These are phyloP conservation scores for Monosporascus ibericus DNA, from an alignment of 2,329 filamentous ascomycete genomes.

Conservation along the genomic window DNA sequence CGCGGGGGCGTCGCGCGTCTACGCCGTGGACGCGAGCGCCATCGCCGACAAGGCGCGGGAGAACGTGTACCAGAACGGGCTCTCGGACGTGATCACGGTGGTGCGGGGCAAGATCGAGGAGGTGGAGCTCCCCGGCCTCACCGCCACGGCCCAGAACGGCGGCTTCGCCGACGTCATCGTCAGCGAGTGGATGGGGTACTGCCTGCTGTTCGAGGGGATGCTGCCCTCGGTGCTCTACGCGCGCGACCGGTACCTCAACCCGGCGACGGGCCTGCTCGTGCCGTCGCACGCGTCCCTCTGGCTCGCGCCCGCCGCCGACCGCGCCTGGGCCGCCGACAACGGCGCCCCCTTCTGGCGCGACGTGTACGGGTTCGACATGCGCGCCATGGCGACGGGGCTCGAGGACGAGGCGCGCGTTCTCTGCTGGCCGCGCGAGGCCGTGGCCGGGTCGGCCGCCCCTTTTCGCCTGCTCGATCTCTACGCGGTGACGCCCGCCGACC, in stretches of 20 bases:
- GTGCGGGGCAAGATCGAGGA: slow-evolving; percentile 86
- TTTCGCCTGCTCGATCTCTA: slow-evolving; percentile 68
- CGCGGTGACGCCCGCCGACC: slow-evolving; percentile 62
- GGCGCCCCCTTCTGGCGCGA: slow-evolving; percentile 83
- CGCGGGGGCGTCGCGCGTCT: slow-evolving; percentile 78
- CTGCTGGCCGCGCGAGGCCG: slow-evolving; percentile 54
- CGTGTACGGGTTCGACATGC: slow-evolving; percentile 94
- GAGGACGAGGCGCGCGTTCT: slow-evolving; percentile 78
- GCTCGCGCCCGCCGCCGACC: slow-evolving; percentile 73
- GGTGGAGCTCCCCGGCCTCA: slow-evolving; percentile 57
- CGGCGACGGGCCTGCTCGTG: slow-evolving; percentile 69
- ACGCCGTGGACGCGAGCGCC: slow-evolving; percentile 86
- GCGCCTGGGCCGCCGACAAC: slow-evolving; percentile 70
- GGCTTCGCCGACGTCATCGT: slow-evolving; percentile 88
- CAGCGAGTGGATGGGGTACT: slow-evolving; percentile 98
- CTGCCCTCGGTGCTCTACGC: slow-evolving; percentile 86
- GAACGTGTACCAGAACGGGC: slow-evolving; percentile 76
- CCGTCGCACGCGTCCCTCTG: slow-evolving; percentile 81
- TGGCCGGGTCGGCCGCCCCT: slow-evolving; percentile 54
- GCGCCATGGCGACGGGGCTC: slow-evolving; percentile 77
- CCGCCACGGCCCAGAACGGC: slow-evolving; percentile 26
- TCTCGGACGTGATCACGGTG: slow-evolving; percentile 69
- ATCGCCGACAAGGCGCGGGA: slow-evolving; percentile 84
- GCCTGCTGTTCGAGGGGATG: slow-evolving; percentile 91
- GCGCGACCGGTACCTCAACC: slow-evolving; percentile 76